A percentile compares a stretch with the other conserved stretches of the same genome.
These are phyloP conservation scores for Tephrocybe sp. DNA, from an alignment of 768 basidiomycete species.

Conservation along the genomic window DNA sequence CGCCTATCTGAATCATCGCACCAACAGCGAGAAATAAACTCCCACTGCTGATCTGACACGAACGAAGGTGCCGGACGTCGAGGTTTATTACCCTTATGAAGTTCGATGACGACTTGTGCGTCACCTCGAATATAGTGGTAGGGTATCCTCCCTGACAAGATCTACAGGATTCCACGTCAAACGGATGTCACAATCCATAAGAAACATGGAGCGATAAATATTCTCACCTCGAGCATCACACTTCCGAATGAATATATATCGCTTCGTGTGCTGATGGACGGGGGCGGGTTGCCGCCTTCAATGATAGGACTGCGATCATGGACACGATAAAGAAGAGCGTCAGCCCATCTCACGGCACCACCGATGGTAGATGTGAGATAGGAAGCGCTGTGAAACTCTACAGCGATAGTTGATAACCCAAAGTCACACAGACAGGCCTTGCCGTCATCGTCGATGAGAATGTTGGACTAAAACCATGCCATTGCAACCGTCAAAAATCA, in stretches of 20 bases:
- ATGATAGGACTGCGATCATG: conserved; percentile 15
- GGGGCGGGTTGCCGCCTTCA: conserved; percentile 22
- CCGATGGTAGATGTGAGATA: conserved; percentile 36
- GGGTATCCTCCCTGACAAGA: conserved; percentile 41
- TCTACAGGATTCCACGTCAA: conserved; percentile 16
- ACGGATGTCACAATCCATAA: neutral
- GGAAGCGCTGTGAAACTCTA: conserved; percentile 30
- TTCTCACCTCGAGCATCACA: conserved; percentile 39
- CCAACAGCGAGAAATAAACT: conserved; percentile 43
- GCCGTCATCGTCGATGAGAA: conserved; percentile 41
- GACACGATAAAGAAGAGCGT: conserved; percentile 36
- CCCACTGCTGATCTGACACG: conserved; percentile 39
- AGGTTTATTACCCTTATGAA: conserved; percentile 40
- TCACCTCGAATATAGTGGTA: conserved; percentile 39
- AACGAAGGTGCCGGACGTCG: conserved; percentile 36
- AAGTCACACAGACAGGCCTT: conserved; percentile 47
- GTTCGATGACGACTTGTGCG: conserved; percentile 40
- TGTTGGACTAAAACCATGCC: conserved; percentile 35
- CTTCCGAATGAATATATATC: conserved; percentile 51
- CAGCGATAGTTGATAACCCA: conserved; percentile 41
- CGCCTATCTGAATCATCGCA: conserved; percentile 22
- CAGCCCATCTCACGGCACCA: conserved; percentile 50
- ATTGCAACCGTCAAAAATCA: too few species aligned
- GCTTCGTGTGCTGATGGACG: conserved; percentile 26
- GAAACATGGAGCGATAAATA: neutral